Percentiles rank a stretch among this genome's conserved stretches.
phyloP scores from a whole-genome alignment of 2,329 filamentous ascomycete genomes.

The Aspergillus fijiensis region DNA sequence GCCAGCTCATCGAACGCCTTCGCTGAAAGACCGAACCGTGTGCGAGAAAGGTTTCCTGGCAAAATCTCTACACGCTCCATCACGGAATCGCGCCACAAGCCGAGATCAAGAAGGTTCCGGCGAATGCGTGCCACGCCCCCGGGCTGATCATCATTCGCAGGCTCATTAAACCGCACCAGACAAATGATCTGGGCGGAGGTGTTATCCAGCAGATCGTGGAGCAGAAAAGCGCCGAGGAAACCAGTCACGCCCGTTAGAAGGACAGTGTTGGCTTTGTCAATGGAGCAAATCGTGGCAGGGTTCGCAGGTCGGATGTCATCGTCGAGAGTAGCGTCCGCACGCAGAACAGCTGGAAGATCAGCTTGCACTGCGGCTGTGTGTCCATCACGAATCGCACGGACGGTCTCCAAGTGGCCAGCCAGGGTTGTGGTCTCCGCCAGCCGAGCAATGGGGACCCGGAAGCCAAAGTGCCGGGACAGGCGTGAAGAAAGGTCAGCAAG shows the following conservation, averaged over 20 bases:
- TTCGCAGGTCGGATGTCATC: slow-evolving; percentile 63
- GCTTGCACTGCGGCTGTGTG: slow-evolving; percentile 73
- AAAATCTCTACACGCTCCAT: slow-evolving; percentile 76
- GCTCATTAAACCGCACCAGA: slow-evolving; percentile 70
- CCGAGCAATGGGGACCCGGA: slow-evolving; percentile 68
- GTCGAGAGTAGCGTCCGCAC: slow-evolving; percentile 65
- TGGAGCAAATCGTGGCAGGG: slow-evolving; percentile 52
- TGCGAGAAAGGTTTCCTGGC: slow-evolving; percentile 69
- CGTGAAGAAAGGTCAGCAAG: slow-evolving; percentile 75
- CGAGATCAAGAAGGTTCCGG: slow-evolving; percentile 73
- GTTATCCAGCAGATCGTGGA: slow-evolving; percentile 65
- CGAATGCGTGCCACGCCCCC: slow-evolving; percentile 71
- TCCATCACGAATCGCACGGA: slow-evolving; percentile 69
- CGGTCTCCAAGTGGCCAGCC: slow-evolving; percentile 68
- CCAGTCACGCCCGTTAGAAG: slow-evolving; percentile 74
- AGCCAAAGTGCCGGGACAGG: slow-evolving; percentile 68
- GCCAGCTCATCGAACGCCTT: slow-evolving; percentile 66
- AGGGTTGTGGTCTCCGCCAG: slow-evolving; percentile 71
- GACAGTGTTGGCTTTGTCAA: slow-evolving; percentile 67
- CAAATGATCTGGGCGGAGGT: slow-evolving; percentile 71
- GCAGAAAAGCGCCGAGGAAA: slow-evolving; percentile 72
- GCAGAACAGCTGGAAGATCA: slow-evolving; percentile 68
- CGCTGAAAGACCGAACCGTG: slow-evolving; percentile 65
- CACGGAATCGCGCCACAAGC: slow-evolving; percentile 73
- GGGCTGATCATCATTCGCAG: slow-evolving; percentile 62